phyloP scores from a whole-genome alignment of 2,329 filamentous ascomycete species.

The Neonectria ditissima region DNA sequence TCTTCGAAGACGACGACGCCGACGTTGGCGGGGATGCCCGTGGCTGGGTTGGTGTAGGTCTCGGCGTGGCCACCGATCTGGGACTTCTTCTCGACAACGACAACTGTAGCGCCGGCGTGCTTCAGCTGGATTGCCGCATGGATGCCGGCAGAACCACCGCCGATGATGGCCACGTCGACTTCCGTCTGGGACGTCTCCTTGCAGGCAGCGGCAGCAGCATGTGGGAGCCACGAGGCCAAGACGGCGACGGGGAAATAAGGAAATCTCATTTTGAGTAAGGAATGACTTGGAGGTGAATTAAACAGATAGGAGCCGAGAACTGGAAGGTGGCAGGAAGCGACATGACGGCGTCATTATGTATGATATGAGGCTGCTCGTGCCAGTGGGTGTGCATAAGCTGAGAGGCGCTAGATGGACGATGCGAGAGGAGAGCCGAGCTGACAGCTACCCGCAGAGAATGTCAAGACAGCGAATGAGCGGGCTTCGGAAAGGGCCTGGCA shows the following conservation, averaged over 20 bases:
- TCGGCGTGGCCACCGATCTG: slow-evolving; percentile 39
- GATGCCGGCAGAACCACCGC: slow-evolving; percentile 32
- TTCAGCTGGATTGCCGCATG: slow-evolving; percentile 38
- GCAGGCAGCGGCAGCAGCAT: background rate
- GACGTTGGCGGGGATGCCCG: slow-evolving; percentile 25
- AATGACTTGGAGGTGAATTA: background rate
- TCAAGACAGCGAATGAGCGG: no score
- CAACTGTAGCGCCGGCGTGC: slow-evolving; percentile 33
- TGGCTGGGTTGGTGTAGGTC: slow-evolving; percentile 32
- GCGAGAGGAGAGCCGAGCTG: no score
- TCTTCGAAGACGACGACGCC: slow-evolving; percentile 32
- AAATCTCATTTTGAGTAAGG: background rate
- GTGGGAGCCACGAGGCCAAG: background rate
- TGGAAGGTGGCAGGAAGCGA: no score
- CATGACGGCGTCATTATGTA: no score
- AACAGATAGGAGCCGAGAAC: no score
- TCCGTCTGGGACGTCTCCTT: slow-evolving; percentile 3
- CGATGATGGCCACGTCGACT: slow-evolving; percentile 34
- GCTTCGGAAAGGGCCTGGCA: no score
- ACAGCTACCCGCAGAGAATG: no score
- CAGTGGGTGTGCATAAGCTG: no score
- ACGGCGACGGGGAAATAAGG: background rate
- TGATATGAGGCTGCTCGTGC: no score
- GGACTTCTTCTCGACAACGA: slow-evolving; percentile 35
- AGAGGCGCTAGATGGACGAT: no score